phyloP scores from a whole-genome alignment of 177 flowering plant species.

The Vitis hybrid region DNA sequence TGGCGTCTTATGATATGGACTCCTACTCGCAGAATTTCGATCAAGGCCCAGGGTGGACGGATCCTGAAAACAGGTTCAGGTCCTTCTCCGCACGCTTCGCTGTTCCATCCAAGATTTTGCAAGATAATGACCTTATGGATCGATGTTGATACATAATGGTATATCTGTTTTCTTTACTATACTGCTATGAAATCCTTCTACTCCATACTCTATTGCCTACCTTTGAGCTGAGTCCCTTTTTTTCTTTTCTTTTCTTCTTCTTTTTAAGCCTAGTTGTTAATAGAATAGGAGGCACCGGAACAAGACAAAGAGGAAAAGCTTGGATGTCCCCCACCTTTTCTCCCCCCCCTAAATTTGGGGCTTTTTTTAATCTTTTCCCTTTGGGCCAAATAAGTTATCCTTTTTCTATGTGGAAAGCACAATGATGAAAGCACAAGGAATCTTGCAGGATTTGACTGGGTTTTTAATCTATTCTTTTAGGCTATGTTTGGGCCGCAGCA shows the following conservation, averaged over 20 bases:
- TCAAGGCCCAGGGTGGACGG: conserved; percentile 27
- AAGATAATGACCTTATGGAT: neutral
- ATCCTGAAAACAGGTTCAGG: conserved; percentile 33
- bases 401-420: conserved; percentile 5
- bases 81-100: conserved; percentile 46
- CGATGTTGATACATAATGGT: neutral
- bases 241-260: neutral
- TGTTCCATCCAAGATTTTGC: conserved; percentile 18
- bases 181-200: too few relatives aligned
- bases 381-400: too few relatives aligned
- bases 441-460: neutral
- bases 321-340: neutral
- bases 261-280: too few relatives aligned
- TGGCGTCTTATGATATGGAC: conserved; percentile 21
- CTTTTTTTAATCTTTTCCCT: too few relatives aligned
- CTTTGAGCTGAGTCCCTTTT: too few relatives aligned
- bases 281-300: neutral
- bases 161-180: neutral
- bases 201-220: too few relatives aligned
- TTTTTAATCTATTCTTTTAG: too few relatives aligned
- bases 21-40: conserved; percentile 36
- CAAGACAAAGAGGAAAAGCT: conserved; percentile 6
- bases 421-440: conserved; percentile 7
- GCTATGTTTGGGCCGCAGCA: too few relatives aligned
- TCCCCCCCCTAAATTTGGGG: neutral